Percentiles rank a stretch among this genome's conserved stretches.
Conservation (phyloP, 75 land plant species). For the Cupressus sempervirens region DNA sequence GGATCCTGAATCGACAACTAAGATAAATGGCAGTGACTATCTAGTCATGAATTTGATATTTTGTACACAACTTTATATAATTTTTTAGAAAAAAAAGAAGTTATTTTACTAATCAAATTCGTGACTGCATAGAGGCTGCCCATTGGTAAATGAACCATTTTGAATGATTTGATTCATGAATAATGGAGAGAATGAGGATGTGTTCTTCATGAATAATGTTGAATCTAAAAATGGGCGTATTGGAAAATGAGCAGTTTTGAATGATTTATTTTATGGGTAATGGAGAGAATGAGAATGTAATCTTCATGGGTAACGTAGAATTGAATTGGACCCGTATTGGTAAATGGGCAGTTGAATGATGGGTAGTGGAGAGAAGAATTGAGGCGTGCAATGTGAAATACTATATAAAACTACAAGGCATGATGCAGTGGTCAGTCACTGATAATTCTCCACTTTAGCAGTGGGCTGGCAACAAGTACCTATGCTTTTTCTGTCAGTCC, state of each 20-base stretch:
- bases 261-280: not conserved
- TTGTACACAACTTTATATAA: too few relatives aligned
- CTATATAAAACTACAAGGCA: not conserved
- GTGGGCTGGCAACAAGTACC: not conserved
- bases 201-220: not conserved
- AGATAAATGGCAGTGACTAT: too few relatives aligned
- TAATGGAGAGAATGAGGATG: not conserved
- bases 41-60: too few relatives aligned
- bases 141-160: not conserved
- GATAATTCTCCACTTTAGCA: not conserved
- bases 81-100: too few relatives aligned
- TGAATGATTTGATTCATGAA: not conserved
- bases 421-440: not conserved
- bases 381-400: constrained; percentile 10
- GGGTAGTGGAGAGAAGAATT: not conserved
- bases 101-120: too few relatives aligned
- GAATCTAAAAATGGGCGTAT: not conserved
- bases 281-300: not conserved
- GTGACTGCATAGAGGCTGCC: too few relatives aligned
- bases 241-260: not conserved
- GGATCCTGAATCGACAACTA: too few relatives aligned
- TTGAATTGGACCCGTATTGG: not conserved
- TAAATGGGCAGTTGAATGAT: not conserved
- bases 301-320: not conserved
- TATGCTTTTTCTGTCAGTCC: not conserved